Conservation (phyloP, 441 rosid genomes). For the Erysimum cheiri region DNA sequence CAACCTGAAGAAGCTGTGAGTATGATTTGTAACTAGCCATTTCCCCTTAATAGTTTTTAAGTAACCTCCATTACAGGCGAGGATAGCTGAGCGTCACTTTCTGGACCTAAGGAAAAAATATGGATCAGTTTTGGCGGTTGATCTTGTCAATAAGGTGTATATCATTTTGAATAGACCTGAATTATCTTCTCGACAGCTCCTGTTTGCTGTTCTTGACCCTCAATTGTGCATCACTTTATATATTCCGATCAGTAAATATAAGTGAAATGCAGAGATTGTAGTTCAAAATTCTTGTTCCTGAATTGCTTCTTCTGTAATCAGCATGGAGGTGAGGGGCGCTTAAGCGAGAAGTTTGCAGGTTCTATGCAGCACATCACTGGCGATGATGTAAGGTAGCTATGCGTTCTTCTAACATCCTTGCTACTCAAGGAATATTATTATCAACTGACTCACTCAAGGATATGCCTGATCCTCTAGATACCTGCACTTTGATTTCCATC, state of each 20-base stretch:
- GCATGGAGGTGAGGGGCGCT: conserved; percentile 92
- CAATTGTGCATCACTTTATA: not conserved
- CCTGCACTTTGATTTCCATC: conserved; percentile 92
- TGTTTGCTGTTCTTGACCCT: conserved; percentile 18
- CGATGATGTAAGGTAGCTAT: conserved; percentile 83
- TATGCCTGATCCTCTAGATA: conserved; percentile 59
- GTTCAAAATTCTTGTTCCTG: conserved; percentile 30
- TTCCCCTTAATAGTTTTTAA: not conserved
- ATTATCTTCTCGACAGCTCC: conserved; percentile 8
- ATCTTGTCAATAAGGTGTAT: conserved; percentile 85
- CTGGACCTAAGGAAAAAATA: conserved; percentile 89
- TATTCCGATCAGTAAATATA: not conserved
- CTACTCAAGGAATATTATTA: not conserved
- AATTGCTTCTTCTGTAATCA: conserved; percentile 48
- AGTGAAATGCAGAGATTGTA: conserved; percentile 2
- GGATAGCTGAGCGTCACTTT: conserved; percentile 83
- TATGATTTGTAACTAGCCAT: conserved; percentile 21
- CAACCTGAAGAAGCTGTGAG: conserved; percentile 93
- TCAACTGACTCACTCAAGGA: conserved; percentile 28
- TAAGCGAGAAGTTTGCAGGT: conserved; percentile 69
- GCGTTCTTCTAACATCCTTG: conserved; percentile 4
- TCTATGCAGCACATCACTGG: conserved; percentile 63
- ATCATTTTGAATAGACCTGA: conserved; percentile 27
- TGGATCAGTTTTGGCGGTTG: conserved; percentile 71
- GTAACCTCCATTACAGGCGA: conserved; percentile 60